Base-by-base conservation (phyloP, 257 asterid species). In the Rehmannia glutinosa region DNA sequence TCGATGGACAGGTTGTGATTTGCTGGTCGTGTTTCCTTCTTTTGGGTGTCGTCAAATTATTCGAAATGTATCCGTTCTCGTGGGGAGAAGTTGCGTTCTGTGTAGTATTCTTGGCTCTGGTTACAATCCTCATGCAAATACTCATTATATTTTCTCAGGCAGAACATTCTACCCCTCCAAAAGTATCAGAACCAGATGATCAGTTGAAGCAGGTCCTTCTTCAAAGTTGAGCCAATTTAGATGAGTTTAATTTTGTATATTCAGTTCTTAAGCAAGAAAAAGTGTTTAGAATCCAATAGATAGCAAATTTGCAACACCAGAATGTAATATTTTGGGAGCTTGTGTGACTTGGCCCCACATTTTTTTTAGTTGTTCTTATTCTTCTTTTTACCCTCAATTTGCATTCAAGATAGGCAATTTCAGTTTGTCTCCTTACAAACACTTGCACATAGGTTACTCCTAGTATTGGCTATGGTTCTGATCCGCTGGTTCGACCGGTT, bases 131-230 rank as follows among this genome's bases (percentile, higher is more conserved):
- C 4, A 86, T 90, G 96, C 96, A 86, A 66, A 83, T 86, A 73
- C 90, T 90, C 66, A 70, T 90, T 2, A 70, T 80, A 17, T 82
- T 80, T 71, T 82, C 92, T 30, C 95, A 90, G 63, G 77, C 97
- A 0, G 96, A 88, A 66, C 77, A 57, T 46, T 75, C 97, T 11
- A 73, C 67, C 23, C 82, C 84, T 67, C 73, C 75, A 9, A 80
- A 69, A 62, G 74, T 27, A 43, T 60, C 71, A 24, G 76, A 72
- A 42, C 75, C 61, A 33, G 78, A 81, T 66, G 78, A 81, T 66
- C 57, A 70, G 8, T 73, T 84, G 80, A 78, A 75, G 62, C 85
- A 85, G 49, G 82, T 67, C 8, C 88, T 89, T 38, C 83, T 89
- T 62, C 81, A 73, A 62, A 55, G 62, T 43, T 73, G 72, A 79